These are phyloP conservation scores for Ophiostoma populinum DNA, from an alignment of 2,329 filamentous ascomycete species.

Conservation along the genomic window DNA sequence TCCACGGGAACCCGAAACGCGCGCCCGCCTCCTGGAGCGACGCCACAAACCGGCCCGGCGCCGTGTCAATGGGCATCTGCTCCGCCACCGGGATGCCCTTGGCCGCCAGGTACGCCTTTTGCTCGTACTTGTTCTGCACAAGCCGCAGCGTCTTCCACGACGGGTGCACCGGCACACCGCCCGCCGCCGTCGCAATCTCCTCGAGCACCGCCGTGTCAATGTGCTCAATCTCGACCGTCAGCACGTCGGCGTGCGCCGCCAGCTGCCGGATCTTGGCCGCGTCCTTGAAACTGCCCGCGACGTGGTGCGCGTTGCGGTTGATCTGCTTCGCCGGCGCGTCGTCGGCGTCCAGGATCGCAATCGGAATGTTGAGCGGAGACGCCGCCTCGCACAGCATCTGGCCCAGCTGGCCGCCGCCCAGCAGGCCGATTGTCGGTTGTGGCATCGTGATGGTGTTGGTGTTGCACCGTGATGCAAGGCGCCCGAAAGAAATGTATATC, in stretches of 20 bases:
- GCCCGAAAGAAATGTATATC: too few relatives aligned
- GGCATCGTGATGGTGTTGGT: background rate
- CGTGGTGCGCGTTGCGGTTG: constrained; percentile 47
- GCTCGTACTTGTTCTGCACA: constrained; percentile 86
- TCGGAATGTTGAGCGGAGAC: constrained; percentile 51
- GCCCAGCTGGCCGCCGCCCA: constrained; percentile 59
- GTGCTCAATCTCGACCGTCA: constrained; percentile 93
- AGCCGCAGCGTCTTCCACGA: constrained; percentile 72
- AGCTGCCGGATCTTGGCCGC: constrained; percentile 60
- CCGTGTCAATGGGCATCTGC: constrained; percentile 44
- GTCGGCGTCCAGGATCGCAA: constrained; percentile 63
- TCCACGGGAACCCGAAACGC: constrained; percentile 64
- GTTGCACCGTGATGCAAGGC: too few relatives aligned
- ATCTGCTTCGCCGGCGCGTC: constrained; percentile 74
- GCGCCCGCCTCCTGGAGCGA: constrained; percentile 47
- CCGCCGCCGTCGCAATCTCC: constrained; percentile 51
- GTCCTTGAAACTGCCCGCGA: constrained; percentile 80
- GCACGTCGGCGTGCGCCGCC: constrained; percentile 58
- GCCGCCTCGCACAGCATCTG: constrained; percentile 91
- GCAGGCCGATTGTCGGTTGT: constrained; percentile 24
- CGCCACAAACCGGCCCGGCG: constrained; percentile 33
- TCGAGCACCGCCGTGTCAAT: constrained; percentile 81
- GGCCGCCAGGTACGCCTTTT: constrained; percentile 63
- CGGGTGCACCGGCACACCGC: constrained; percentile 47
- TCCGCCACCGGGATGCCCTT: constrained; percentile 56